A percentile compares a stretch with the other conserved stretches of the same genome.
phyloP scores from a whole-genome alignment of 495 filamentous ascomycete genomes.

The Clavariopsis aquatica region DNA sequence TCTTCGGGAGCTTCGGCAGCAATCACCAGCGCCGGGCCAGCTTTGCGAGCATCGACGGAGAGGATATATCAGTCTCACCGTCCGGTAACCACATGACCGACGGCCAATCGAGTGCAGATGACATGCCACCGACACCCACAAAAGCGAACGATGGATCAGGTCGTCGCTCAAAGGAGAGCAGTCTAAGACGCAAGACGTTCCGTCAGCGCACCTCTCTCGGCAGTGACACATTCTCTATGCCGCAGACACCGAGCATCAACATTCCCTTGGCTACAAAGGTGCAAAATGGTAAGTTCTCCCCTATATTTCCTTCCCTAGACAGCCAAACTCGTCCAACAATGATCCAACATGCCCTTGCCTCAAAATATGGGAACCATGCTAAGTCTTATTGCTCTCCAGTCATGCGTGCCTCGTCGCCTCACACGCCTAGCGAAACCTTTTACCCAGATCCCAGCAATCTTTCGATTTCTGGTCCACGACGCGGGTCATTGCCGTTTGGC shows the following conservation, averaged over 20 bases:
- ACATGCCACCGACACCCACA: constrained; percentile 89
- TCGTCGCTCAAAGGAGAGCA: constrained; percentile 49
- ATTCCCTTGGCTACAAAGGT: constrained; percentile 3
- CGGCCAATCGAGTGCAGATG: constrained; percentile 65
- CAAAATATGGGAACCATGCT: too few relatives aligned
- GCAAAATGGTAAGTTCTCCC: constrained; percentile 17
- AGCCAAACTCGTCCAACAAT: not conserved
- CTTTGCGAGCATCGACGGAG: constrained; percentile 74
- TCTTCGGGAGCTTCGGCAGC: constrained; percentile 63
- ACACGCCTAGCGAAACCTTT: constrained; percentile 74
- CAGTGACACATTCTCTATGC: constrained; percentile 45
- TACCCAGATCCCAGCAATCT: constrained; percentile 76
- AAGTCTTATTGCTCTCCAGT: not conserved
- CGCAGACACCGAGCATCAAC: constrained; percentile 25
- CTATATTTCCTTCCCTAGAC: not conserved
- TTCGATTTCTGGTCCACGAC: constrained; percentile 67
- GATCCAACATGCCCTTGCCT: too few relatives aligned
- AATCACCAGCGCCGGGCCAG: constrained; percentile 66
- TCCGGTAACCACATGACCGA: constrained; percentile 53
- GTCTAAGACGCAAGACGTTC: constrained; percentile 48
- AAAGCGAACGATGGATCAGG: constrained; percentile 61
- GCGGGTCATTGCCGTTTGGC: constrained; percentile 41
- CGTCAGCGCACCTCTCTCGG: constrained; percentile 48
- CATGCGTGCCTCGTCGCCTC: constrained; percentile 61
- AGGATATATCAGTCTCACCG: constrained; percentile 64